Evolutionary conservation across 805 yeast species (phyloP), one percentile per base, ranked within the genome.

Genomic region (Wickerhamiella azyma): DNA sequence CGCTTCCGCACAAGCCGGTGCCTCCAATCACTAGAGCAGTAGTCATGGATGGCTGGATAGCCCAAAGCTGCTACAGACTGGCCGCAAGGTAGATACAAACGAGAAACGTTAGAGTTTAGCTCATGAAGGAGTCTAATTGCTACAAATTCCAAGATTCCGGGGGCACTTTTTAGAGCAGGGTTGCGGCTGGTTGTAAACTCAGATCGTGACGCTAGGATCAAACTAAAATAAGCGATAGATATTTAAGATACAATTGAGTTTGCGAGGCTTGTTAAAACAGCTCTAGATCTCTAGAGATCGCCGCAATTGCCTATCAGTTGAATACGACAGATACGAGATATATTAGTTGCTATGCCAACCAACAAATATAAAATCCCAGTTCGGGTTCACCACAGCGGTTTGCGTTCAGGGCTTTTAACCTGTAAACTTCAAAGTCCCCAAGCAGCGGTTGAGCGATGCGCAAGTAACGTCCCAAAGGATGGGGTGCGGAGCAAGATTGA

Each of bases 1-100:
- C 69, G 19, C 67, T 54, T 8, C 94, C 96, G 47, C 81, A 79
- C 17, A 84, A 64, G 2, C 95, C 95, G 1, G 94, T 85, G 26
- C 86, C 72, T 2, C 95, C 95, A 38, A 83, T 43, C 13, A 52
- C 52, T 1, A 51, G 46, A 2, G 43, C 46, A 17, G 40, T 39
- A 26, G 41, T 26, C 41, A 39, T 39, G 33, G 5, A 5, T 19
- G 11, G 30, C 14, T 38, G 26, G 10, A 19, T 9, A 7, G 37
- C 3, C 19, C 37, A n/a, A n/a, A 10, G 36, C 9, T 9, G 13
- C 13, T 26, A 11, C 13, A 11, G 10, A 26, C 29, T 26, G 29
- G 29, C 29, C 29, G 13, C 13, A 9, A 4, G 9, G 13, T 11
- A 3, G 9, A 26, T 3, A 26, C 13, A 3, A 4, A 26, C 13